Evolutionary conservation across 2,329 filamentous ascomycete genomes (phyloP).

Genomic region (Fonsecaea multimorphosa): DNA sequence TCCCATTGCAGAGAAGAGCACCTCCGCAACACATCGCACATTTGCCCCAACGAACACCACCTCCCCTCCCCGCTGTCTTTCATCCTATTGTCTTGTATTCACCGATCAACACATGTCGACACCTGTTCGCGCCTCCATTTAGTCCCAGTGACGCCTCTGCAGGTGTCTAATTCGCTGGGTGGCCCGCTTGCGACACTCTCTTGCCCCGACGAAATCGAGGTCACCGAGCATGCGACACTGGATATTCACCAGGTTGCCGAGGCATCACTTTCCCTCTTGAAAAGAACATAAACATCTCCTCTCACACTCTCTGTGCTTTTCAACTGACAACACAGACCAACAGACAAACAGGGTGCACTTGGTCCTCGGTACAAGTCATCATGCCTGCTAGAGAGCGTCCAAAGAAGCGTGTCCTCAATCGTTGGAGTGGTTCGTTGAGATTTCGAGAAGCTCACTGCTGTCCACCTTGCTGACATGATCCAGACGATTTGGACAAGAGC

Average conservation of each 20-base stretch:
- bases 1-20: neutral
- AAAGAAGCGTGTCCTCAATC: slow-evolving; percentile 47
- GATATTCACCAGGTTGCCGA: neutral
- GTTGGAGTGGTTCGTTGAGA: slow-evolving; percentile 50
- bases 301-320: neutral
- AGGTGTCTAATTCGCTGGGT: neutral
- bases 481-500: slow-evolving; percentile 52
- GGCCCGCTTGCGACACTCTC: neutral
- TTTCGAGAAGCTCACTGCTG: neutral
- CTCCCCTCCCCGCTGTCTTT: neutral
- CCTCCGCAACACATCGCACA: neutral
- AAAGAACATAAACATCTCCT: neutral
- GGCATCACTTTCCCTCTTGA: neutral
- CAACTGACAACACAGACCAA: slow-evolving; percentile 1
- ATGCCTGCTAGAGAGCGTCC: slow-evolving; percentile 38
- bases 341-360: slow-evolving; percentile 7
- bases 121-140: neutral
- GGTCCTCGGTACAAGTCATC: neutral
- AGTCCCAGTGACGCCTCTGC: slow-evolving; percentile 2
- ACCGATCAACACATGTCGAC: neutral
- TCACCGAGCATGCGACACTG: neutral
- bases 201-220: neutral
- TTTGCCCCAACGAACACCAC: neutral
- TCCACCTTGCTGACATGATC: slow-evolving; percentile 32
- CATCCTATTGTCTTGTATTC: slow-evolving; percentile 1